phyloP scores from a whole-genome alignment of 2,329 filamentous ascomycete species.

The Fusarium sp. region DNA sequence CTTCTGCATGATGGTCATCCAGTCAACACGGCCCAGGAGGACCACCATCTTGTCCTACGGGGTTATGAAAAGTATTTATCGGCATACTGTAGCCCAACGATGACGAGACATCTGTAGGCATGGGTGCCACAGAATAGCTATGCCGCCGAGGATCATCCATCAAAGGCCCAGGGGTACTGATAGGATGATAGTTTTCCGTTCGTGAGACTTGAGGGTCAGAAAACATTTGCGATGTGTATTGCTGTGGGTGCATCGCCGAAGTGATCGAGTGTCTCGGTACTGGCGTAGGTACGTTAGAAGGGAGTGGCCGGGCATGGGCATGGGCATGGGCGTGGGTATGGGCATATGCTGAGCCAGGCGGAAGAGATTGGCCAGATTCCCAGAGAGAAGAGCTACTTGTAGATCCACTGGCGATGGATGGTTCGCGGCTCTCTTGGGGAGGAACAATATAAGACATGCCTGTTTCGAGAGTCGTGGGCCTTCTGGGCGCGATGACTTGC shows the following conservation, averaged over 20 bases:
- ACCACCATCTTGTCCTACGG: conserved; percentile 34
- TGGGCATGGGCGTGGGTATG: background rate
- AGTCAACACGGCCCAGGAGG: conserved; percentile 43
- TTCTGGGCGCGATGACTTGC: conserved; percentile 53
- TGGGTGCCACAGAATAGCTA: conserved; percentile 40
- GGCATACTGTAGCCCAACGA: conserved; percentile 44
- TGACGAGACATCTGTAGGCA: conserved; percentile 39
- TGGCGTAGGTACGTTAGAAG: conserved; percentile 39
- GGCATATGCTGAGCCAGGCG: conserved; percentile 41
- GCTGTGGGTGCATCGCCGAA: conserved; percentile 41
- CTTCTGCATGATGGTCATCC: conserved; percentile 11
- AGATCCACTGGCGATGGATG: conserved; percentile 51
- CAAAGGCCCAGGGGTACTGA: conserved; percentile 39
- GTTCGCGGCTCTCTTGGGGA: conserved; percentile 51
- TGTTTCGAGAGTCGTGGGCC: conserved; percentile 48
- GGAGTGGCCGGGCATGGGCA: conserved; percentile 42
- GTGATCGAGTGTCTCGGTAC: conserved; percentile 41
- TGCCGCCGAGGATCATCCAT: conserved; percentile 44
- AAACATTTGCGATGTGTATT: conserved; percentile 41
- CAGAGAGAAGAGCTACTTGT: conserved; percentile 51
- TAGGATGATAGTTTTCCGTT: conserved; percentile 37
- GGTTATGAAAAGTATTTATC: conserved; percentile 42
- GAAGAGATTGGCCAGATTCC: conserved; percentile 48
- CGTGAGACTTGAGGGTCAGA: conserved; percentile 37
- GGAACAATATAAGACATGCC: conserved; percentile 46